Percentiles rank a stretch among this genome's conserved stretches.
Evolutionary conservation across 352 stramenopile genomes (phyloP).

Genomic region (Globisporangium middletonii): DNA sequence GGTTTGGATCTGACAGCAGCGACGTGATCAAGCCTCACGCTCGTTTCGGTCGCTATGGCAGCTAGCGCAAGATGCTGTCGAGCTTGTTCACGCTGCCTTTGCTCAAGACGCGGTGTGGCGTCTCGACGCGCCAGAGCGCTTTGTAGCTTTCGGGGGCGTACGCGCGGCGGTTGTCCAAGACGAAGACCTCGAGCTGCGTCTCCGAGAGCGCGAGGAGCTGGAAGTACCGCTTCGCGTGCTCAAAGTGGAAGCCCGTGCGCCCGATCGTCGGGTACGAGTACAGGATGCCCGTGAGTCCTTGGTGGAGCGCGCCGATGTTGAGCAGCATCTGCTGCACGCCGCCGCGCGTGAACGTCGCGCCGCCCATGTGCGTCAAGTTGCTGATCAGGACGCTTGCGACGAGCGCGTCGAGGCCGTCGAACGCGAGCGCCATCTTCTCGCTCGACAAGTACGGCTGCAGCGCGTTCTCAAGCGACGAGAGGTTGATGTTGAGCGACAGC

Average conservation of each 20-base stretch:
- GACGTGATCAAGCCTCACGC: not conserved
- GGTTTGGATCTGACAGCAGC: no score
- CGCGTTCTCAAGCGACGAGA: conserved; percentile 69
- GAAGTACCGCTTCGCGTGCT: conserved; percentile 76
- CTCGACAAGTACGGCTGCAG: conserved; percentile 63
- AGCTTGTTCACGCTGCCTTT: conserved; percentile 83
- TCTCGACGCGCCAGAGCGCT: conserved; percentile 70
- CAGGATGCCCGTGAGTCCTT: conserved; percentile 61
- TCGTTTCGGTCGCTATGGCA: not conserved
- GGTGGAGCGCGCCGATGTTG: conserved; percentile 69
- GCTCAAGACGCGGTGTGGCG: conserved; percentile 58
- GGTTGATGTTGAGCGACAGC: conserved; percentile 66
- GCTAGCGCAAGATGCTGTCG: conserved; percentile 68
- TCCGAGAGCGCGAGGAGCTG: conserved; percentile 65
- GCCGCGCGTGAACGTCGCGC: conserved; percentile 54
- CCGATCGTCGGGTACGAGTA: conserved; percentile 60
- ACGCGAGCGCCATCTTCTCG: conserved; percentile 69
- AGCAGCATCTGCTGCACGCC: conserved; percentile 77
- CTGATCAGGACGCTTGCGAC: conserved; percentile 54
- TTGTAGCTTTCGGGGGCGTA: conserved; percentile 60
- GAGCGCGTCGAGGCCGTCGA: conserved; percentile 69
- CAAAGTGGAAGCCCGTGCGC: conserved; percentile 54
- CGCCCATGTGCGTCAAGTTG: conserved; percentile 60
- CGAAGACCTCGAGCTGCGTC: conserved; percentile 72
- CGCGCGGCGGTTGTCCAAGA: conserved; percentile 63